phyloP scores from a whole-genome alignment of 805 yeast species.

The Peterozyma toletana region DNA sequence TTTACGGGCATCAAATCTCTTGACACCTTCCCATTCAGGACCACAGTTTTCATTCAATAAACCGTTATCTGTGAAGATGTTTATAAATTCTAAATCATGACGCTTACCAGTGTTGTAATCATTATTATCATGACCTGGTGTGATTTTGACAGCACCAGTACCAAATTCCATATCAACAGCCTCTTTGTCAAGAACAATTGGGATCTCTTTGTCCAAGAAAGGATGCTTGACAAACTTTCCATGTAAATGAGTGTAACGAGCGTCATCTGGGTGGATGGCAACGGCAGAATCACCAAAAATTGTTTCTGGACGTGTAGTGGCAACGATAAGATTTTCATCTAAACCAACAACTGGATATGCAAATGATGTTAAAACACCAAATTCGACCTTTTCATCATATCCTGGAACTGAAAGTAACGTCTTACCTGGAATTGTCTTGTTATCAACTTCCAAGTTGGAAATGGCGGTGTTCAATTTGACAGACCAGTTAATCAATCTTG shows the following conservation, averaged over 20 bases:
- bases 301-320: slow-evolving; percentile 99
- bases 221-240: slow-evolving; percentile 92
- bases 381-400: slow-evolving; percentile 84
- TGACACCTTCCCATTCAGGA: slow-evolving; percentile 74
- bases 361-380: slow-evolving; percentile 94
- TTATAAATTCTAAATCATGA: slow-evolving; percentile 79
- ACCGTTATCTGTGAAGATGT: slow-evolving; percentile 91
- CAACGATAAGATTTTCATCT: slow-evolving; percentile 83
- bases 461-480: slow-evolving; percentile 90
- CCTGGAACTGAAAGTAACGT: slow-evolving; percentile 82
- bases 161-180: slow-evolving; percentile 99
- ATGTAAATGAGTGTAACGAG: slow-evolving; percentile 88
- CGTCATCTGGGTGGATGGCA: slow-evolving; percentile 95
- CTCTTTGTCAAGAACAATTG: slow-evolving; percentile 83
- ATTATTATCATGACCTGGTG: slow-evolving; percentile 97
- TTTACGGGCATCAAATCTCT: slow-evolving; percentile 90
- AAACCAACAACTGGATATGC: slow-evolving; percentile 84
- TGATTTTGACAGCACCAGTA: slow-evolving; percentile 99
- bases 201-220: slow-evolving; percentile 75
- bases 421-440: slow-evolving; percentile 79
- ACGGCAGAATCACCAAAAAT: slow-evolving; percentile 96
- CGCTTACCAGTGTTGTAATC: slow-evolving; percentile 97
- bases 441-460: slow-evolving; percentile 94
- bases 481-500: slow-evolving; percentile 94
- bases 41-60: slow-evolving; percentile 88